phyloP scores from a whole-genome alignment of 306 rosid genomes.

The Luffa acutangula region DNA sequence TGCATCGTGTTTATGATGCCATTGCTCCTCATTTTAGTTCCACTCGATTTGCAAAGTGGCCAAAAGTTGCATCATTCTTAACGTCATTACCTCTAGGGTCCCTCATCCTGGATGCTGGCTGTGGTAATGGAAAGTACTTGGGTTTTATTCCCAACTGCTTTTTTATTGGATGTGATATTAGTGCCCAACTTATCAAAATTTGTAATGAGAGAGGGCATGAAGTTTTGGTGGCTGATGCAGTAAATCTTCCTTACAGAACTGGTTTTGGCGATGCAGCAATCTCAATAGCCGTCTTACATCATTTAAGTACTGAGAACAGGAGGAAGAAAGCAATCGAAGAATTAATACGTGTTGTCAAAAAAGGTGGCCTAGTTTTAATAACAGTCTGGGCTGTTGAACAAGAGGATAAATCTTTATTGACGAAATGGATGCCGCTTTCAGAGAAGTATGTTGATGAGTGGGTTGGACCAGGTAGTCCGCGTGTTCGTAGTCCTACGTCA shows the following conservation, averaged over 20 bases:
- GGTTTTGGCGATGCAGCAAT: constrained; percentile 87
- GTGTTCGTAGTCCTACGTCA: constrained; percentile 36
- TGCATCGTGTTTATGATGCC: constrained; percentile 83
- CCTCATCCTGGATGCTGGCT: constrained; percentile 81
- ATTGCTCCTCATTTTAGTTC: constrained; percentile 91
- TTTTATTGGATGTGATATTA: constrained; percentile 80
- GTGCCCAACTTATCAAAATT: constrained; percentile 66
- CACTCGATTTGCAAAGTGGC: constrained; percentile 91
- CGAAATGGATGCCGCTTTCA: constrained; percentile 79
- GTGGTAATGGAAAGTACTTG: constrained; percentile 88
- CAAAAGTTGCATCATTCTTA: constrained; percentile 71
- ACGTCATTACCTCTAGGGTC: constrained; percentile 66
- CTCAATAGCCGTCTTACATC: constrained; percentile 91
- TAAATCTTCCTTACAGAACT: constrained; percentile 74
- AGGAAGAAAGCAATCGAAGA: constrained; percentile 82
- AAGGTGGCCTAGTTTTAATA: constrained; percentile 78
- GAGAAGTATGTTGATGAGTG: constrained; percentile 76
- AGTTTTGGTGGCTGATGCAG: constrained; percentile 80
- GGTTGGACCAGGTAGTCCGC: constrained; percentile 80
- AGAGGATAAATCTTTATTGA: constrained; percentile 56
- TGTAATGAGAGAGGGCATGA: constrained; percentile 73
- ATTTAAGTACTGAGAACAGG: constrained; percentile 73
- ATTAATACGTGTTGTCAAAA: constrained; percentile 74
- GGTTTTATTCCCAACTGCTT: constrained; percentile 52
- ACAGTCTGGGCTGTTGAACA: constrained; percentile 99